Evolutionary conservation across 495 filamentous ascomycete species (phyloP).

Genomic region (Tuber indicum): DNA sequence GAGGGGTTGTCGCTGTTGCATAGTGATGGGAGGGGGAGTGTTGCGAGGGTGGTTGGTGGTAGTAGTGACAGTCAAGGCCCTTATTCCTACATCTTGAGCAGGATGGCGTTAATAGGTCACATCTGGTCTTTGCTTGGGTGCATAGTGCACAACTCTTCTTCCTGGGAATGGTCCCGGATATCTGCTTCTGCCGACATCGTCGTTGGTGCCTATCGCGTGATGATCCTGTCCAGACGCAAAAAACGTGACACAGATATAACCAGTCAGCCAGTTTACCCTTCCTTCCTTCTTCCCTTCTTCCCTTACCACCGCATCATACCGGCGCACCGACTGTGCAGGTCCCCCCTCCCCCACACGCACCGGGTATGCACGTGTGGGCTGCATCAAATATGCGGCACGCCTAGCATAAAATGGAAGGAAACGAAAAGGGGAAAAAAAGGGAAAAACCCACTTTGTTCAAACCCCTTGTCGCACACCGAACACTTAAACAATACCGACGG

Average conservation of each 20-base stretch:
- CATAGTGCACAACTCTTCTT: constrained; percentile 39
- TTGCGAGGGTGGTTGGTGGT: constrained; percentile 12
- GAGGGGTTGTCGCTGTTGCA: neutral
- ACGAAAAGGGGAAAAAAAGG: constrained; percentile 1
- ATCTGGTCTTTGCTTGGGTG: constrained; percentile 37
- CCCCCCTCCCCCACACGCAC: neutral
- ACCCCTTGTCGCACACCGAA: constrained; percentile 29
- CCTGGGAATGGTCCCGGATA: constrained; percentile 35
- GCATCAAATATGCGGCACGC: constrained; percentile 6
- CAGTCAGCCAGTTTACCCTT: neutral
- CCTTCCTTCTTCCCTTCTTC: neutral
- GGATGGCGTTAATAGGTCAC: constrained; percentile 31
- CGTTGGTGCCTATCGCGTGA: constrained; percentile 37
- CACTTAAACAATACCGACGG: constrained; percentile 15
- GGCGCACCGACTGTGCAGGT: neutral
- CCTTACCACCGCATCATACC: neutral
- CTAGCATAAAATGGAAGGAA: neutral
- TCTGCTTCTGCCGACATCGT: constrained; percentile 37
- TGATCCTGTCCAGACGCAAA: constrained; percentile 21
- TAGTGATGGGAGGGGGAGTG: constrained; percentile 8
- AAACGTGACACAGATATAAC: neutral
- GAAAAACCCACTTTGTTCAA: constrained; percentile 31
- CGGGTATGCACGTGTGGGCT: neutral
- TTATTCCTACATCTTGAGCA: constrained; percentile 36
- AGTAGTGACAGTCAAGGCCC: constrained; percentile 33